Evolutionary conservation across 768 basidiomycete genomes (phyloP).

Genomic region (Hydnum rufescens): DNA sequence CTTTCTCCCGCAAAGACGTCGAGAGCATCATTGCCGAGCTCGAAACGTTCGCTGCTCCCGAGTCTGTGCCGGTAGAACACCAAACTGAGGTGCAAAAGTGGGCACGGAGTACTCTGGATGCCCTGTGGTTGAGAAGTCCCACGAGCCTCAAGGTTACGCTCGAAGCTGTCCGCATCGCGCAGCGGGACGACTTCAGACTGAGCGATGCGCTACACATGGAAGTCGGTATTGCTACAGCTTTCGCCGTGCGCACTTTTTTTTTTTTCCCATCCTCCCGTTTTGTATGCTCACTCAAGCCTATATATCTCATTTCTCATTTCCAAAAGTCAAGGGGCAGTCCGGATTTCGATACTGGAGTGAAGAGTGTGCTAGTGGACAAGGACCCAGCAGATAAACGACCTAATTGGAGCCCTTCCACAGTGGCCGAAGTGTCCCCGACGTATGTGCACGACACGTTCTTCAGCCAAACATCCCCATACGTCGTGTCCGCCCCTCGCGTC

Average conservation of each 20-base stretch:
- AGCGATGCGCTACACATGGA: slow-evolving; percentile 64
- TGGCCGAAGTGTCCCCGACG: slow-evolving; percentile 36
- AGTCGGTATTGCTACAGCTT: slow-evolving; percentile 71
- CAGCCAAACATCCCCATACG: slow-evolving; percentile 26
- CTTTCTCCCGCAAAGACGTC: slow-evolving; percentile 54
- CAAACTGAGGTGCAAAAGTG: slow-evolving; percentile 36
- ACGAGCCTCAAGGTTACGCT: slow-evolving; percentile 87
- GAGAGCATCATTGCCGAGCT: slow-evolving; percentile 49
- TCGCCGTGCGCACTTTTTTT: slow-evolving; percentile 42
- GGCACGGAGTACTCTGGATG: slow-evolving; percentile 49
- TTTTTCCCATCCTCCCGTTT: slow-evolving; percentile 5
- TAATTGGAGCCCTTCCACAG: slow-evolving; percentile 46
- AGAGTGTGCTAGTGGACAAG: slow-evolving; percentile 39
- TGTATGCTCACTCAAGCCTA: slow-evolving; percentile 10
- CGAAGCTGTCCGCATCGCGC: slow-evolving; percentile 37
- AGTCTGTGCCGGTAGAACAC: slow-evolving; percentile 13
- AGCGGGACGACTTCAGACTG: slow-evolving; percentile 41
- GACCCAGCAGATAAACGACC: slow-evolving; percentile 25
- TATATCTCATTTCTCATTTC: slow-evolving; percentile 5
- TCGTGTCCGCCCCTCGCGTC: slow-evolving; percentile 25
- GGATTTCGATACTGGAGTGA: slow-evolving; percentile 74
- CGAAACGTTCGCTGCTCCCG: slow-evolving; percentile 5
- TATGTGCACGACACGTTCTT: slow-evolving; percentile 52
- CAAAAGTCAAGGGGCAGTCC: slow-evolving; percentile 49
- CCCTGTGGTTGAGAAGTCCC: slow-evolving; percentile 56